Percentiles rank a stretch among this genome's conserved stretches.
Conservation (phyloP, 2,329 filamentous ascomycete species). For the Apiospora marii region DNA sequence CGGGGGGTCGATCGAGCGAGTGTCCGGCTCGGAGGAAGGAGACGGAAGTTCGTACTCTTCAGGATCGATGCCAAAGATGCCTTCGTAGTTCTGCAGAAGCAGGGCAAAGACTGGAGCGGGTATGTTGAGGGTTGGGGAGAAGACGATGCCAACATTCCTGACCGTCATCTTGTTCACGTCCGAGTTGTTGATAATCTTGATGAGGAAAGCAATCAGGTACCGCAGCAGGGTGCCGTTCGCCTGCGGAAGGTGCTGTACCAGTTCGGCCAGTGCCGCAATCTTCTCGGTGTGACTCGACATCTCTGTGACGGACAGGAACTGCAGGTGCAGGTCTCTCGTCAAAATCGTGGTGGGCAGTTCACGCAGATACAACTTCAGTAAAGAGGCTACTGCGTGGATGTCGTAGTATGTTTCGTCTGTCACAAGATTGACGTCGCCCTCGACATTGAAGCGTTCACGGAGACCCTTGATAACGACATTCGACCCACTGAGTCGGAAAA, state of each 20-base stretch:
- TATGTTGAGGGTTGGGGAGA: slow-evolving; percentile 96
- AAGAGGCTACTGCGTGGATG: slow-evolving; percentile 92
- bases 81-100: slow-evolving; percentile 88
- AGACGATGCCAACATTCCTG: slow-evolving; percentile 96
- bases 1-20: slow-evolving; percentile 42
- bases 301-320: slow-evolving; percentile 87
- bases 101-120: slow-evolving; percentile 93
- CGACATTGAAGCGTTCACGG: slow-evolving; percentile 90
- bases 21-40: slow-evolving; percentile 49
- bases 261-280: slow-evolving; percentile 75
- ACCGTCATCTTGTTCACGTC: slow-evolving; percentile 98
- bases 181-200: slow-evolving; percentile 90
- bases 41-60: slow-evolving; percentile 68
- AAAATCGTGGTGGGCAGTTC: slow-evolving; percentile 92
- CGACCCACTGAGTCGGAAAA: slow-evolving; percentile 96
- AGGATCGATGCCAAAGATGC: slow-evolving; percentile 79
- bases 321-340: slow-evolving; percentile 86
- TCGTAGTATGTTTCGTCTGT: slow-evolving; percentile 88
- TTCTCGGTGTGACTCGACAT: slow-evolving; percentile 79
- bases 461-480: slow-evolving; percentile 92
- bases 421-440: slow-evolving; percentile 89
- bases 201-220: slow-evolving; percentile 86
- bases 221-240: slow-evolving; percentile 84
- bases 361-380: slow-evolving; percentile 92
- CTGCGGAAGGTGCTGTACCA: slow-evolving; percentile 81